Evolutionary conservation across 305 asterid species (phyloP).

Genomic region (Rubia tinctorum): DNA sequence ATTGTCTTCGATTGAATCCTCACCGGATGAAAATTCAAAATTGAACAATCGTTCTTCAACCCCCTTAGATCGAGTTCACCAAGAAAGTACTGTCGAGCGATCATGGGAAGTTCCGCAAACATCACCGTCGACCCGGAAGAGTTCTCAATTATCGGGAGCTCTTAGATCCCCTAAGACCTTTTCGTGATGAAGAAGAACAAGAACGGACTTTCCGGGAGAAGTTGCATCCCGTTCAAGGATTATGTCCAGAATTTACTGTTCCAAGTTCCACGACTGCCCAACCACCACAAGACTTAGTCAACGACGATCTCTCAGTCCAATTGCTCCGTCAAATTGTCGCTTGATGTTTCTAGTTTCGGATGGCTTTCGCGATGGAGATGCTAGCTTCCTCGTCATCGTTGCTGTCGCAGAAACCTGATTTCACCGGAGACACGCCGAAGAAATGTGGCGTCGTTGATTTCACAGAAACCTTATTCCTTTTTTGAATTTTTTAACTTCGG

Average conservation of each 20-base stretch:
- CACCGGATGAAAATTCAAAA: no score
- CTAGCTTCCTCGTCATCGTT: no score
- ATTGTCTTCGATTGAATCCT: no score
- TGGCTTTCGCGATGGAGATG: no score
- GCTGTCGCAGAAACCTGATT: no score
- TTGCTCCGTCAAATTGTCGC: constrained; percentile 31
- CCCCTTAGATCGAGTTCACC: no score
- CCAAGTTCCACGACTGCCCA: constrained; percentile 31
- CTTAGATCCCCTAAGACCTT: constrained; percentile 61
- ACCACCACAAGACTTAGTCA: not conserved
- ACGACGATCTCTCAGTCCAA: not conserved
- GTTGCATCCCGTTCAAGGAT: constrained; percentile 48
- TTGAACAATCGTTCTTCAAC: no score
- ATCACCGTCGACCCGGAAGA: not conserved
- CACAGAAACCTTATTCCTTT: no score
- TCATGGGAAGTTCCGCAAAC: not conserved
- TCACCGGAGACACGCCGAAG: no score
- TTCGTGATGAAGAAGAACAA: constrained; percentile 54
- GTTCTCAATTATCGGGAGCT: constrained; percentile 11
- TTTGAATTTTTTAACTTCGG: no score
- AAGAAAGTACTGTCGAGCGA: no score
- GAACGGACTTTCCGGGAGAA: constrained; percentile 25
- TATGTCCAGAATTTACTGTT: constrained; percentile 48
- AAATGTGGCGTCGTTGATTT: no score
- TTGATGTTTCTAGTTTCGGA: constrained; percentile 66